These are phyloP conservation scores for Moringa oleifera DNA, from an alignment of 345 rosid species.

Conservation along the genomic window DNA sequence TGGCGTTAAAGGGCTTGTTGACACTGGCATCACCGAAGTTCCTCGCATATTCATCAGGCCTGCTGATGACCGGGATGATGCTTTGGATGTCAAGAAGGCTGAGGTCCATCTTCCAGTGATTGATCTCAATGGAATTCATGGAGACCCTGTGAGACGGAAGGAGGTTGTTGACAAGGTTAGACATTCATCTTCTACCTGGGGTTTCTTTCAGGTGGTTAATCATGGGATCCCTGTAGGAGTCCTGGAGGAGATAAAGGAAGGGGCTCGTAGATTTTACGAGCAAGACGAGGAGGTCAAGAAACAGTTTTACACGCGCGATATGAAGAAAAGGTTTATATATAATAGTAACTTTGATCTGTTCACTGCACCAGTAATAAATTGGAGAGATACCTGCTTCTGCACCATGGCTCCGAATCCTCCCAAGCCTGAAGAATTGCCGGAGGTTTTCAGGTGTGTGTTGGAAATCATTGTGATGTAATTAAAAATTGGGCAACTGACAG, in stretches of 20 bases:
- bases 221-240: slow-evolving; percentile 21
- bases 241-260: slow-evolving; percentile 15
- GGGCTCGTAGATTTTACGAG: slow-evolving; percentile 12
- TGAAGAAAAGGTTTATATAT: background rate
- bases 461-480: too few species aligned
- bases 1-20: slow-evolving; percentile 22
- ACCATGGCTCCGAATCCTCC: background rate
- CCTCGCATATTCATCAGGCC: slow-evolving; percentile 16
- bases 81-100: background rate
- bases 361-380: slow-evolving; percentile 15
- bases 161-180: slow-evolving; percentile 11
- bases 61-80: slow-evolving; percentile 2
- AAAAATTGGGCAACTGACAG: too few species aligned
- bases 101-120: slow-evolving; percentile 13
- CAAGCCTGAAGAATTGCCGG: background rate
- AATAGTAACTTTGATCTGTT: slow-evolving; percentile 15
- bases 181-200: slow-evolving; percentile 1
- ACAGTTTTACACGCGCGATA: slow-evolving; percentile 8
- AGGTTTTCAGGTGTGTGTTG: background rate
- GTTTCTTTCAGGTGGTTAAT: slow-evolving; percentile 32
- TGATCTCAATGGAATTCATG: slow-evolving; percentile 10
- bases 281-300: slow-evolving; percentile 19
- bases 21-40: slow-evolving; percentile 14
- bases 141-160: background rate
- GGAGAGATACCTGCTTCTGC: slow-evolving; percentile 29